Percentiles rank a stretch among this genome's conserved stretches.
Evolutionary conservation across 768 basidiomycete genomes (phyloP).

Genomic region (Podaxis mareebaensis): DNA sequence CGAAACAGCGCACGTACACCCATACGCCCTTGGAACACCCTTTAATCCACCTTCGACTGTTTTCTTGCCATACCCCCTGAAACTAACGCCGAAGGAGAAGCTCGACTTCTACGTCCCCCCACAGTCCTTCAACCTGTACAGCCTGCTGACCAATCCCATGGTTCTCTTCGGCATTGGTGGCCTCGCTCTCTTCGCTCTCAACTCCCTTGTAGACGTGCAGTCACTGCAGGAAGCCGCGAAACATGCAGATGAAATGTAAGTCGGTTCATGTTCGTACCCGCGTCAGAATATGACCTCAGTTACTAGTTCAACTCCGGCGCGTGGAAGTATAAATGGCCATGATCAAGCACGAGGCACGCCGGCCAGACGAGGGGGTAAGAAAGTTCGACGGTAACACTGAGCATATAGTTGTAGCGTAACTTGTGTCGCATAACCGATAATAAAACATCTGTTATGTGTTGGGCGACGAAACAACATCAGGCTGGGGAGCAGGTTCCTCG

Average conservation of each 20-base stretch:
- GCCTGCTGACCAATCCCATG: conserved; percentile 85
- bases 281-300: not conserved
- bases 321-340: not conserved
- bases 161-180: conserved; percentile 74
- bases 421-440: not conserved
- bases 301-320: not conserved
- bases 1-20: conserved; percentile 46
- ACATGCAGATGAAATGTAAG: conserved; percentile 4
- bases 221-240: conserved; percentile 15
- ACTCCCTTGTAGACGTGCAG: conserved; percentile 15
- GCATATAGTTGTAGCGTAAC: not conserved
- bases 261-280: not conserved
- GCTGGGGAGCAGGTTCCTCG: not conserved
- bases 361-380: conserved; percentile 6
- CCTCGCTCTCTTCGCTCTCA: conserved; percentile 25
- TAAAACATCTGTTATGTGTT: not conserved
- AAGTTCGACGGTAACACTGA: conserved; percentile 11
- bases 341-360: conserved; percentile 7
- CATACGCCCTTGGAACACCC: conserved; percentile 71
- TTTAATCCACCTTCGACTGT: conserved; percentile 57
- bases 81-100: conserved; percentile 53
- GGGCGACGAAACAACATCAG: not conserved
- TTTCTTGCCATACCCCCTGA: conserved; percentile 62
- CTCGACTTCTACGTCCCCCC: conserved; percentile 66
- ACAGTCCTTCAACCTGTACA: conserved; percentile 72